These are phyloP conservation scores for Umbelopsis sp. DNA, from an alignment of 371 early-diverging fungal genomes.

Conservation along the genomic window DNA sequence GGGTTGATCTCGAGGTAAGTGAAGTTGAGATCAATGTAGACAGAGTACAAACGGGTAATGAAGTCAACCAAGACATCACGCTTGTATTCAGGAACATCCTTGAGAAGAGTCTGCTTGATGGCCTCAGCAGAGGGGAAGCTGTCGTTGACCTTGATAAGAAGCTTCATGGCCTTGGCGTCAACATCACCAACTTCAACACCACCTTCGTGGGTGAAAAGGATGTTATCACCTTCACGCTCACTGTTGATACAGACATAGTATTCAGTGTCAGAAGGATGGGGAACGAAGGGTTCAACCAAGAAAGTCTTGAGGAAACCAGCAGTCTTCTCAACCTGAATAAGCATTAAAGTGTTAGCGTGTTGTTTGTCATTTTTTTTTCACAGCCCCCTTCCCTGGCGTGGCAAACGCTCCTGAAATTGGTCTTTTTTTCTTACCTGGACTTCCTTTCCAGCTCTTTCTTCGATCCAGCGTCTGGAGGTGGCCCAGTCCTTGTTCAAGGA, in stretches of 20 bases:
- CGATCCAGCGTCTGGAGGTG: slow-evolving; percentile 88
- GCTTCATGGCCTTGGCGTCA: slow-evolving; percentile 92
- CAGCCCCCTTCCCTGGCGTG: neutral
- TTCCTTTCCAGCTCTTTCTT: slow-evolving; percentile 81
- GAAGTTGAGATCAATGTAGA: slow-evolving; percentile 95
- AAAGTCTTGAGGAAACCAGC: slow-evolving; percentile 91
- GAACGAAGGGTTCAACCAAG: slow-evolving; percentile 95
- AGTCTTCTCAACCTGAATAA: slow-evolving; percentile 76
- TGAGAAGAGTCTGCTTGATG: slow-evolving; percentile 70
- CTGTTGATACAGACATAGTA: slow-evolving; percentile 97
- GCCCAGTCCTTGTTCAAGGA: slow-evolving; percentile 90
- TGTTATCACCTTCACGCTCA: slow-evolving; percentile 92
- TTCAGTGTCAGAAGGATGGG: slow-evolving; percentile 90
- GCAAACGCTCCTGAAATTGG: neutral
- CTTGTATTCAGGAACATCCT: slow-evolving; percentile 71
- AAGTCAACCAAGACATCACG: slow-evolving; percentile 88
- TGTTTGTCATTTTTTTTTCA: neutral
- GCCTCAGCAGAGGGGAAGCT: slow-evolving; percentile 65
- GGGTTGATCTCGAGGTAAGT: slow-evolving; percentile 99
- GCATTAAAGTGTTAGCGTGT: neutral
- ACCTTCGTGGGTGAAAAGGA: slow-evolving; percentile 96
- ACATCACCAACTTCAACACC: slow-evolving; percentile 98
- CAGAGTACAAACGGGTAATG: slow-evolving; percentile 88
- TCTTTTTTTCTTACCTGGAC: slow-evolving; percentile 64
- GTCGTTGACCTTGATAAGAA: slow-evolving; percentile 74